These are phyloP conservation scores for Neltuma alba DNA, from an alignment of 306 rosid species.

Conservation along the genomic window DNA sequence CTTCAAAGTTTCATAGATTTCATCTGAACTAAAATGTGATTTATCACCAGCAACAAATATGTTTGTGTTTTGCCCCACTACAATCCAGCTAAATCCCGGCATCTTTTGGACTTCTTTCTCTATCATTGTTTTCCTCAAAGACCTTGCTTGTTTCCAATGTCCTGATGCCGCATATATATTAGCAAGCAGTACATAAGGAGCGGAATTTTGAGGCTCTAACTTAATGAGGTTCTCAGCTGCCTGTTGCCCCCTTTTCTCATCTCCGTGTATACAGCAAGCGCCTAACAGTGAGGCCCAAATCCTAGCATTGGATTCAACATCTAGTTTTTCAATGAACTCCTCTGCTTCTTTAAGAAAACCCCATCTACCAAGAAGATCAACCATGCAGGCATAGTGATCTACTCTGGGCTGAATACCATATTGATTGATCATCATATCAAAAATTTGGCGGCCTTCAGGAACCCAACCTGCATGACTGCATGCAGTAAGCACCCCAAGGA, in stretches of 20 bases:
- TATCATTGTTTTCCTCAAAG: conserved; percentile 65
- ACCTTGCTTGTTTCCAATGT: conserved; percentile 68
- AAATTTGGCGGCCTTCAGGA: conserved; percentile 61
- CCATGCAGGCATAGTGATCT: conserved; percentile 78
- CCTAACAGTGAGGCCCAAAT: conserved; percentile 78
- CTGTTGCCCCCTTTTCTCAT: conserved; percentile 65
- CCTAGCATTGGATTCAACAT: conserved; percentile 59
- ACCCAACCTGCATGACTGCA: conserved; percentile 87
- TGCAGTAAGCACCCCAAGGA: conserved; percentile 87
- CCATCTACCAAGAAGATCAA: conserved; percentile 81
- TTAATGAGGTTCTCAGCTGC: conserved; percentile 70
- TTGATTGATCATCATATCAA: conserved; percentile 49
- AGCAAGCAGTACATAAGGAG: conserved; percentile 70
- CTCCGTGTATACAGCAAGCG: conserved; percentile 85
- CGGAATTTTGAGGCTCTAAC: conserved; percentile 67
- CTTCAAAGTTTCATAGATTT: conserved; percentile 50
- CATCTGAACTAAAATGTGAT: conserved; percentile 51
- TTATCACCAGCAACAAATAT: conserved; percentile 59
- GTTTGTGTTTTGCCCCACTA: conserved; percentile 55
- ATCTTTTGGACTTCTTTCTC: conserved; percentile 64
- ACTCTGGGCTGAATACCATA: conserved; percentile 58
- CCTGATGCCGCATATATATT: conserved; percentile 72
- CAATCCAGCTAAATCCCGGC: conserved; percentile 85
- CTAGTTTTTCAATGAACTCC: conserved; percentile 50
- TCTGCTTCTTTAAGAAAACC: conserved; percentile 84